These are phyloP conservation scores for Dioscorea dumetorum DNA, from an alignment of 106 monocot genomes.

Conservation along the genomic window DNA sequence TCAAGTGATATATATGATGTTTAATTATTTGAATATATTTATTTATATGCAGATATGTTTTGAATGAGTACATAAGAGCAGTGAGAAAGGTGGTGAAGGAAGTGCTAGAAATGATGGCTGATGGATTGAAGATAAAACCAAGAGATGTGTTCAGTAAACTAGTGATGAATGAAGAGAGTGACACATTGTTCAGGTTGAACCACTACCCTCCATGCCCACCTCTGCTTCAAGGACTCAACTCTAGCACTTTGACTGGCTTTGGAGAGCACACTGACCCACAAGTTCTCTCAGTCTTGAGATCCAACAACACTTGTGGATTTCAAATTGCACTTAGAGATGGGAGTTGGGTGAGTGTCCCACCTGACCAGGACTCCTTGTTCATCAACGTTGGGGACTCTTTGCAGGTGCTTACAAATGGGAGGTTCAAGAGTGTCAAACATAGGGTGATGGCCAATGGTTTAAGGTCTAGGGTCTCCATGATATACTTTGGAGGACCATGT, in stretches of 20 bases:
- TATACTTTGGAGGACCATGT: slow-evolving; percentile 69
- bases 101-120: slow-evolving; percentile 63
- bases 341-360: slow-evolving; percentile 63
- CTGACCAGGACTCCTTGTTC: slow-evolving; percentile 72
- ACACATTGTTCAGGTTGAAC: slow-evolving; percentile 60
- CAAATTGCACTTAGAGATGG: slow-evolving; percentile 64
- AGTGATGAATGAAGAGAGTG: slow-evolving; percentile 47
- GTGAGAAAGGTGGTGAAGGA: slow-evolving; percentile 46
- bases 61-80: slow-evolving; percentile 47
- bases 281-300: slow-evolving; percentile 64
- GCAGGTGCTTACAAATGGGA: slow-evolving; percentile 93
- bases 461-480: slow-evolving; percentile 73
- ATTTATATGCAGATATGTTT: slow-evolving; percentile 32
- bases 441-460: slow-evolving; percentile 57
- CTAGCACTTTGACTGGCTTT: slow-evolving; percentile 51
- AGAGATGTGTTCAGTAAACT: slow-evolving; percentile 46
- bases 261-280: slow-evolving; percentile 95
- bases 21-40: neutral
- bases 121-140: slow-evolving; percentile 42
- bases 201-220: slow-evolving; percentile 70
- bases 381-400: slow-evolving; percentile 78
- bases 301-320: slow-evolving; percentile 56
- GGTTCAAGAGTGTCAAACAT: slow-evolving; percentile 87
- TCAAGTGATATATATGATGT: no score
- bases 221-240: slow-evolving; percentile 15